phyloP scores from a whole-genome alignment of 2,329 filamentous ascomycete species.

The Aspergillus brunneoviolaceus region DNA sequence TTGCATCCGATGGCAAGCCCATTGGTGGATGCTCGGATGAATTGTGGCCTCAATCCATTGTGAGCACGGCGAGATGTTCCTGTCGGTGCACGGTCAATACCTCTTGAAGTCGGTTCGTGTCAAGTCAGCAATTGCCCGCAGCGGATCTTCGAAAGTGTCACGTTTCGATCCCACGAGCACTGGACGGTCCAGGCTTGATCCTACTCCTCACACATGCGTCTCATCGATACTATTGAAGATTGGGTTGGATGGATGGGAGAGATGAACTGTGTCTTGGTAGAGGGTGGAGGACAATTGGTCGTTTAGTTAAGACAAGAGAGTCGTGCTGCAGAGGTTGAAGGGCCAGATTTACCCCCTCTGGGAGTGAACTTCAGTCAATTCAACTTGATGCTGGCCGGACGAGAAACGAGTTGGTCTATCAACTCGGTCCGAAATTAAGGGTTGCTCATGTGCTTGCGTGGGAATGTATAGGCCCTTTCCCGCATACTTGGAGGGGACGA shows the following conservation, averaged over 20 bases:
- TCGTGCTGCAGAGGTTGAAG: neutral
- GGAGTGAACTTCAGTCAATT: neutral
- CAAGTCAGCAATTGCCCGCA: constrained; percentile 13
- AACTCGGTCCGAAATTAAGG: constrained; percentile 14
- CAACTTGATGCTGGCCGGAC: constrained; percentile 11
- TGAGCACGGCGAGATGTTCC: constrained; percentile 3
- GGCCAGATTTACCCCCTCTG: neutral
- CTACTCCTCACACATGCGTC: neutral
- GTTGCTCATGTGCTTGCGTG: constrained; percentile 8
- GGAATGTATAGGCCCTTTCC: constrained; percentile 19
- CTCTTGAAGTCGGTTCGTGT: constrained; percentile 11
- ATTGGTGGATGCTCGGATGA: constrained; percentile 1
- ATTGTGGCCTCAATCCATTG: neutral
- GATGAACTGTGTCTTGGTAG: neutral
- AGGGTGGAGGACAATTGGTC: neutral
- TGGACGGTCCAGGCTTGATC: neutral
- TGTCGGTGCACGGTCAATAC: constrained; percentile 7
- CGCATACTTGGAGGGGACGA: constrained; percentile 20
- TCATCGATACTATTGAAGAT: neutral
- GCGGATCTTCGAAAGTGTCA: constrained; percentile 7
- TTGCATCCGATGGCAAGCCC: neutral
- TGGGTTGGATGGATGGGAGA: neutral
- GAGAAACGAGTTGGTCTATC: constrained; percentile 10
- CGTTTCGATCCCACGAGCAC: constrained; percentile 6
- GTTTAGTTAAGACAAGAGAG: neutral